Evolutionary conservation across 1,284 basidiomycete species (phyloP).

Genomic region (Stygiomarasmius scandens): DNA sequence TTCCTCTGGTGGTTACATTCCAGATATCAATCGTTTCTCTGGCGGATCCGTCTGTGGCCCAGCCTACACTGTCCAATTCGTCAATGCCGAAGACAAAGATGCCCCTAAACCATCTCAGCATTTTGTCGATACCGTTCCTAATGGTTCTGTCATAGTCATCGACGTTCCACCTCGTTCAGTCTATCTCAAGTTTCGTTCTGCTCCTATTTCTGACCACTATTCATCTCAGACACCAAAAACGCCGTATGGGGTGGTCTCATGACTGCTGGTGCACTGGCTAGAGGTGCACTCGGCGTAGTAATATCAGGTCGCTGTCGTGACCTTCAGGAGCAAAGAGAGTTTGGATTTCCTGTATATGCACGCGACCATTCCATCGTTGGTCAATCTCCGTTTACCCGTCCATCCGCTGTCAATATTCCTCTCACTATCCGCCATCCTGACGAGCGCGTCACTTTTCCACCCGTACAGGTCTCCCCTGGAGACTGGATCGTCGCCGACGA

Average conservation of each 20-base stretch:
- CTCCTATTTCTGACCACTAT: constrained; percentile 16
- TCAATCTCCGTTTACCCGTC: constrained; percentile 86
- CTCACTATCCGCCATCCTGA: constrained; percentile 53
- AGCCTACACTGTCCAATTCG: constrained; percentile 93
- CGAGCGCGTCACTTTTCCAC: constrained; percentile 45
- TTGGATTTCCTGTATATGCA: constrained; percentile 78
- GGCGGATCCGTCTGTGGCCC: constrained; percentile 62
- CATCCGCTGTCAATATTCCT: constrained; percentile 77
- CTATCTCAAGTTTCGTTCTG: constrained; percentile 9
- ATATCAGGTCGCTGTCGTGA: constrained; percentile 87
- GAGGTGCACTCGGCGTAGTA: constrained; percentile 73
- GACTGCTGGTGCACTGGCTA: constrained; percentile 79
- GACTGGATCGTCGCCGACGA: constrained; percentile 88
- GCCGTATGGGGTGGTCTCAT: constrained; percentile 93
- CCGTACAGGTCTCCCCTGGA: constrained; percentile 70
- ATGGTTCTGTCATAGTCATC: constrained; percentile 75
- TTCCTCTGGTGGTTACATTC: constrained; percentile 78
- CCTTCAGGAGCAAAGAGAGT: constrained; percentile 71
- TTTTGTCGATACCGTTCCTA: constrained; percentile 82
- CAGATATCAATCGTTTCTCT: constrained; percentile 69
- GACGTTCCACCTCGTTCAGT: constrained; percentile 70
- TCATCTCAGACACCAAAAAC: constrained; percentile 67
- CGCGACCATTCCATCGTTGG: constrained; percentile 85
- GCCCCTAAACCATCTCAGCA: constrained; percentile 75
- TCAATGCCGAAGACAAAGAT: constrained; percentile 57